Evolutionary conservation across 768 basidiomycete species (phyloP).

Genomic region (Termitomyces sp.): DNA sequence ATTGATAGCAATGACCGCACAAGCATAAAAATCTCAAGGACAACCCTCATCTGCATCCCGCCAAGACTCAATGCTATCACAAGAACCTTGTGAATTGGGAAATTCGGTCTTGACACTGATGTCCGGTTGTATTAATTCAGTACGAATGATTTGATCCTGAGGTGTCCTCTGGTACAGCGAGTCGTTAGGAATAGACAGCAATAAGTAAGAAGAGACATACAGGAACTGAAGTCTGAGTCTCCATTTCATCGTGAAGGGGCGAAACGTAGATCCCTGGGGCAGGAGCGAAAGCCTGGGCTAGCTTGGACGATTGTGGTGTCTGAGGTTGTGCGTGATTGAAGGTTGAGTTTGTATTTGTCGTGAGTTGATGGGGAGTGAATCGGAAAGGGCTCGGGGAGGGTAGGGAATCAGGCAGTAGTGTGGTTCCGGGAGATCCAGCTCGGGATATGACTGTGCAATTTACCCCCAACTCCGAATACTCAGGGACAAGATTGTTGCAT

Average conservation of each 20-base stretch:
- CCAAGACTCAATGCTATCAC: constrained; percentile 37
- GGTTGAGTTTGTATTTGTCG: not conserved
- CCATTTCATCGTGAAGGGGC: constrained; percentile 18
- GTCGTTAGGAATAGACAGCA: not conserved
- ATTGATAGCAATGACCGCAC: not conserved
- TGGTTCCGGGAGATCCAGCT: not conserved
- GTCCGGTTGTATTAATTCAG: not conserved
- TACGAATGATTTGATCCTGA: not conserved
- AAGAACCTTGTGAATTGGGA: constrained; percentile 19
- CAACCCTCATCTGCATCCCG: constrained; percentile 9
- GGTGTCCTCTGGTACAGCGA: not conserved
- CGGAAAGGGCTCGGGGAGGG: constrained; percentile 21
- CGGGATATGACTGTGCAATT: not conserved
- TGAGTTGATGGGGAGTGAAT: constrained; percentile 15
- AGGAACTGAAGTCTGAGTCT: not conserved
- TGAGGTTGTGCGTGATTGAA: not conserved
- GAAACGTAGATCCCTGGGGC: constrained; percentile 32
- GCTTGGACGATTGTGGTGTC: not conserved
- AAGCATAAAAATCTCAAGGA: not conserved
- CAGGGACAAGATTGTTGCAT: not conserved
- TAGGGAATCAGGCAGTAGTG: constrained; percentile 8
- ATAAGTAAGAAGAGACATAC: not conserved
- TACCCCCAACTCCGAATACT: too few relatives aligned
- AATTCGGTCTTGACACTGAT: not conserved
- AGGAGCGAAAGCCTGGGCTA: constrained; percentile 22